A percentile compares a stretch with the other conserved stretches of the same genome.
phyloP scores from a whole-genome alignment of 2,329 filamentous ascomycete species.

The Monilinia vaccinii-corymbosi region DNA sequence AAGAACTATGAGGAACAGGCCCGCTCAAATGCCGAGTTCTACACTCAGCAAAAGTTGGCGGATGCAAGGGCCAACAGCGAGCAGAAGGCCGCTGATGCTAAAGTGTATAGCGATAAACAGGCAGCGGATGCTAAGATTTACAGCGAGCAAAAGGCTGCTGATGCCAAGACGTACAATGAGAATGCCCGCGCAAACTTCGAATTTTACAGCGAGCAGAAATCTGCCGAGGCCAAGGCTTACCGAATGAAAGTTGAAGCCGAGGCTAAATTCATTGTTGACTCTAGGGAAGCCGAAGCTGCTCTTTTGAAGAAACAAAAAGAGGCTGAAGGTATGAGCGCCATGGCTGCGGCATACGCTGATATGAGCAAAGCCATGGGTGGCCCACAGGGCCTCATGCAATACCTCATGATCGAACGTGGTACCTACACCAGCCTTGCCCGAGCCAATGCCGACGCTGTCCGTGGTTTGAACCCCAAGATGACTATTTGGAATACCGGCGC shows the following conservation, averaged over 20 bases:
- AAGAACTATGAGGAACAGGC: conserved; percentile 55
- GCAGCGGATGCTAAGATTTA: conserved; percentile 38
- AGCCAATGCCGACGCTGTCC: conserved; percentile 67
- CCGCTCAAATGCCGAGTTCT: conserved; percentile 40
- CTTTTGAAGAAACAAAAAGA: conserved; percentile 58
- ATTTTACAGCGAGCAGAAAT: conserved; percentile 39
- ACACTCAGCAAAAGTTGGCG: conserved; percentile 20
- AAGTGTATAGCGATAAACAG: conserved; percentile 46
- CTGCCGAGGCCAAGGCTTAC: conserved; percentile 43
- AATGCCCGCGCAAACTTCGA: conserved; percentile 3
- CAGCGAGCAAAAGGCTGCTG: conserved; percentile 41
- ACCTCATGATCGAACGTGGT: conserved; percentile 79
- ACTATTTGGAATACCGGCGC: conserved; percentile 78
- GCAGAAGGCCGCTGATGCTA: conserved; percentile 53
- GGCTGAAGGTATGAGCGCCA: conserved; percentile 66
- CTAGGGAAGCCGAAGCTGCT: conserved; percentile 47
- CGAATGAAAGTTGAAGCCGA: conserved; percentile 36
- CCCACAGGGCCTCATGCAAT: conserved; percentile 68
- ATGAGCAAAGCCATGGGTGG: conserved; percentile 68
- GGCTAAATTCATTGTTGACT: conserved; percentile 31
- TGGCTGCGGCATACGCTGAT: conserved; percentile 71
- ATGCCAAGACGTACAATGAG: conserved; percentile 39
- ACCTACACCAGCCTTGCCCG: conserved; percentile 69
- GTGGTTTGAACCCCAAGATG: conserved; percentile 79
- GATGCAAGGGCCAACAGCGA: neutral